A percentile compares a stretch with the other conserved stretches of the same genome.
phyloP scores from a whole-genome alignment of 2,329 filamentous ascomycete species.

The Penicillium sp. region DNA sequence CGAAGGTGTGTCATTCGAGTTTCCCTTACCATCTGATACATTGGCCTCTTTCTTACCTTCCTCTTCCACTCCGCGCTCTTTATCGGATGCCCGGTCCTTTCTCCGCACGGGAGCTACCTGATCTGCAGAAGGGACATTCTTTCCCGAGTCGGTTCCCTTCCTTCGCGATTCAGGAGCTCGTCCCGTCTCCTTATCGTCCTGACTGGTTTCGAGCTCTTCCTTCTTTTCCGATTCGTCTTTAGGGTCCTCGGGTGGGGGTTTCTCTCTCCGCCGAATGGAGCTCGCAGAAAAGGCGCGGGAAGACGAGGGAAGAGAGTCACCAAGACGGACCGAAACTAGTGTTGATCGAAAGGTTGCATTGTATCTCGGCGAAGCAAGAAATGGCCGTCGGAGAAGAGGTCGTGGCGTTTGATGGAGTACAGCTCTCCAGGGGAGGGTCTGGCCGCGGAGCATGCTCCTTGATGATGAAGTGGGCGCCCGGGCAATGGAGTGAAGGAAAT shows the following conservation, averaged over 20 bases:
- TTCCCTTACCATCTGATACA: conserved; percentile 39
- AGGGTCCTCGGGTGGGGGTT: conserved; percentile 40
- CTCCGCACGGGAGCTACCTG: conserved; percentile 32
- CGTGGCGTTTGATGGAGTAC: conserved; percentile 47
- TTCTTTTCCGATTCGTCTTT: conserved; percentile 27
- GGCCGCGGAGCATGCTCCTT: conserved; percentile 55
- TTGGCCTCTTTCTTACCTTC: conserved; percentile 37
- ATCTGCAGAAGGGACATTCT: conserved; percentile 21
- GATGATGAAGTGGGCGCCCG: conserved; percentile 12
- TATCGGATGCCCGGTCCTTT: conserved; percentile 32
- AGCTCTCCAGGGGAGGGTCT: conserved; percentile 57
- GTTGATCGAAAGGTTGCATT: conserved; percentile 25
- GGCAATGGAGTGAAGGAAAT: not conserved
- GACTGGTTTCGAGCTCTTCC: conserved; percentile 21
- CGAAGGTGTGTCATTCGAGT: conserved; percentile 42
- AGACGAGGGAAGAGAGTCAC: conserved; percentile 21
- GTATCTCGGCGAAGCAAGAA: conserved; percentile 26
- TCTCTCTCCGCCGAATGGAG: conserved; percentile 48
- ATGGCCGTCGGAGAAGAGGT: conserved; percentile 29
- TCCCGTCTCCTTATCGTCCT: conserved; percentile 37
- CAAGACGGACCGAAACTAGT: conserved; percentile 19
- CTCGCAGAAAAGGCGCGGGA: conserved; percentile 40
- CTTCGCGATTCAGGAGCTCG: conserved; percentile 38
- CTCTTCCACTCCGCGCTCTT: conserved; percentile 30
- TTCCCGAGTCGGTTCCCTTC: conserved; percentile 33